phyloP scores from a whole-genome alignment of 371 early-diverging fungal species.

The Umbelopsis sp. region DNA sequence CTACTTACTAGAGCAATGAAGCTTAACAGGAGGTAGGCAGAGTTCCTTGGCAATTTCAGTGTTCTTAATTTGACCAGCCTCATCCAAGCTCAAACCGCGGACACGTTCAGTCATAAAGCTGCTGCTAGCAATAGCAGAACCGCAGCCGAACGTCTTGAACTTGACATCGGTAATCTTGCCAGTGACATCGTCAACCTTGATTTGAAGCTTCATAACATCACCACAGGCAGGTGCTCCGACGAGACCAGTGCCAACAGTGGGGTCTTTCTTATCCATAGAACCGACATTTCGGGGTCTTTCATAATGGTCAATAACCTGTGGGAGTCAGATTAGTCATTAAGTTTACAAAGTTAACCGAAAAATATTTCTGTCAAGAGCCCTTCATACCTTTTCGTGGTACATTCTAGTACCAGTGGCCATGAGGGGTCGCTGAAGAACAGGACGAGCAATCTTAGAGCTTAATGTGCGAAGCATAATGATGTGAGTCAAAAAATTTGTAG shows the following conservation, averaged over 20 bases:
- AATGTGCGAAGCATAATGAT: conserved; percentile 15
- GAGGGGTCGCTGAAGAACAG: conserved; percentile 2
- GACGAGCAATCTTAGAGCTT: not conserved
- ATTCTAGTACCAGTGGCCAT: conserved; percentile 14
- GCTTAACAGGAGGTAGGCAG: conserved; percentile 97
- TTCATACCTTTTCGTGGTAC: conserved; percentile 12
- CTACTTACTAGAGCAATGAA: conserved; percentile 94
- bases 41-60: conserved; percentile 97
- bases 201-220: conserved; percentile 99
- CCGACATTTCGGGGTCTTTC: conserved; percentile 97
- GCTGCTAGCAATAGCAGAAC: conserved; percentile 96
- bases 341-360: not conserved
- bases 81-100: conserved; percentile 89
- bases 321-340: conserved; percentile 9
- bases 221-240: conserved; percentile 99
- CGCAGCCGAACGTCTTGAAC: conserved; percentile 99
- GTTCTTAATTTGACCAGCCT: conserved; percentile 93
- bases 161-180: conserved; percentile 95
- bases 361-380: not conserved
- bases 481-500: conserved; percentile 10
- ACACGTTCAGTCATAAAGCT: conserved; percentile 94
- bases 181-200: conserved; percentile 88
- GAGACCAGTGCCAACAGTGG: conserved; percentile 95
- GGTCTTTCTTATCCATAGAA: conserved; percentile 82
- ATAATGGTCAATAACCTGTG: conserved; percentile 89